These are phyloP conservation scores for Pichia heedii DNA, from an alignment of 805 yeast species.

Conservation along the genomic window DNA sequence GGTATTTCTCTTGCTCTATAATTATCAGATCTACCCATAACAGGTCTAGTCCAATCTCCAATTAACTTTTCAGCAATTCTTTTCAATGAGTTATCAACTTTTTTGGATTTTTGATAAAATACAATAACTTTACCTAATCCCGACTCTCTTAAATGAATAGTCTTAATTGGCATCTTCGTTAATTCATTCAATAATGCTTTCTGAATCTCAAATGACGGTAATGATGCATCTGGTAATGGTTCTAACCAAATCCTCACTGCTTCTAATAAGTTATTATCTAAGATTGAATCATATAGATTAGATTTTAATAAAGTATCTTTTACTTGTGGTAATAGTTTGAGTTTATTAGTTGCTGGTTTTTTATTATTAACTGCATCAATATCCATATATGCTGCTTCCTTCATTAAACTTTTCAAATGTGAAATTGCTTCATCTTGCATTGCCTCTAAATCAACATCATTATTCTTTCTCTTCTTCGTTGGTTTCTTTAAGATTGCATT, in stretches of 20 bases:
- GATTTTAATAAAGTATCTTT: constrained; percentile 68
- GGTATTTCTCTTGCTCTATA: constrained; percentile 79
- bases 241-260: constrained; percentile 96
- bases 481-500: constrained; percentile 64
- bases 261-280: constrained; percentile 88
- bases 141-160: constrained; percentile 88
- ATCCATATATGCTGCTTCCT: constrained; percentile 73
- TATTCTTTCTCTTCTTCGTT: constrained; percentile 55
- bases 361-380: constrained; percentile 49
- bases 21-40: constrained; percentile 90
- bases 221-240: constrained; percentile 94
- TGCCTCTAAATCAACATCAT: constrained; percentile 89
- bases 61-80: constrained; percentile 83
- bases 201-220: constrained; percentile 97
- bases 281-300: constrained; percentile 79
- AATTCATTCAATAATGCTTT: constrained; percentile 73
- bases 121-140: constrained; percentile 90
- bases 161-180: constrained; percentile 78
- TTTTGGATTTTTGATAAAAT: constrained; percentile 84
- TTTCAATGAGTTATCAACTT: constrained; percentile 81
- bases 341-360: constrained; percentile 65
- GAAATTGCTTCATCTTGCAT: constrained; percentile 90
- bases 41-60: constrained; percentile 98
- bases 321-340: constrained; percentile 74
- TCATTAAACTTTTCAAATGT: constrained; percentile 79